Evolutionary conservation across 495 filamentous ascomycete species (phyloP), one percentile per base, ranked within the genome.

Genomic region (Lophiostoma macrostomum): DNA sequence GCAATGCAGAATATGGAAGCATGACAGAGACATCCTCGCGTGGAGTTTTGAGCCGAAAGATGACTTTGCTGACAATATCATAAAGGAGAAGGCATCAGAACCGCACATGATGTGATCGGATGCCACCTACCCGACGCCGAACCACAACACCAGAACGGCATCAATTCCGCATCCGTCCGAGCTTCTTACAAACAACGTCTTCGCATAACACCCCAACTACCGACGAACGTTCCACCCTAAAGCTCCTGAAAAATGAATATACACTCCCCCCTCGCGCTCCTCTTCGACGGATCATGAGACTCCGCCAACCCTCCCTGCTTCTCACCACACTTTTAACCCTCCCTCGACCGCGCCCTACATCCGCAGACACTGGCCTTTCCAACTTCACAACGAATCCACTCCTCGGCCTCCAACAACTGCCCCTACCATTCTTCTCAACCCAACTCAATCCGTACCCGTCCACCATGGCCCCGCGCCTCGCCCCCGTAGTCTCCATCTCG

Each of bases 401-500:
- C 29, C 39, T 13, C 28, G 13, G 24, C 24, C 29, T 51, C 38
- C 54, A 58, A 22, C 29, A 56, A 37, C 38, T 46, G 22, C 31
- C 40, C 4, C 31, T 43, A 1, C 20, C 13, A 7, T 23, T 29
- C 24, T 45, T 14, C n/a, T 22, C 19, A 12, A 6, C 20, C 6
- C 34, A 13, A n/a, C 11, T 32, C 2, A 14, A n/a, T 24, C 6
- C 31, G 10, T 48, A 14, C 10, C 10, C 5, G 10, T 7, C 27
- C 11, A 44, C 27, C 28, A 28, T 25, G 4, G 3, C 43, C 1
- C 31, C 60, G 6, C 51, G 35, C 13, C 64, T 66, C 50, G 71
- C 67, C 5, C 61, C 70, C n/a, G 70, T 74, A 14, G 64, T 74
- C 38, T 56, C 66, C 22, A 56, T 74, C 50, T 70, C 69, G 14